Percentiles rank a stretch among this genome's conserved stretches.
Evolutionary conservation across 148 eudicot species (phyloP).

Genomic region (Camellia granthamiana): DNA sequence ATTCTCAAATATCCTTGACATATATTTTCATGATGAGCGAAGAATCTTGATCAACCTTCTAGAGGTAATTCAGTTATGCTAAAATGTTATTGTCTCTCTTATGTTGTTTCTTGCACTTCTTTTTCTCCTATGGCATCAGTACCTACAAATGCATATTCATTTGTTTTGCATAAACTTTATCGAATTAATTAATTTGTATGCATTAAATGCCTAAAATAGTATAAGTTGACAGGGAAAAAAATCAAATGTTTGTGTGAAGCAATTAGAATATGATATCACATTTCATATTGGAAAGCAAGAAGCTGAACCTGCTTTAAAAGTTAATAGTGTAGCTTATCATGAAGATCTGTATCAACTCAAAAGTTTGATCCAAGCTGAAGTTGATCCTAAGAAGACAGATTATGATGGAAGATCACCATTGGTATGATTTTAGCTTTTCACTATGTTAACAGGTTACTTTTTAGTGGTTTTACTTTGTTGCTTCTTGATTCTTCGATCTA

Average conservation of each 20-base stretch:
- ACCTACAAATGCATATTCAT: neutral
- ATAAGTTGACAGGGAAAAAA: constrained; percentile 54
- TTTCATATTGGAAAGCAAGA: constrained; percentile 82
- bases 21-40: constrained; percentile 79
- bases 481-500: neutral
- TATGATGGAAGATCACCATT: constrained; percentile 87
- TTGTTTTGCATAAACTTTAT: neutral
- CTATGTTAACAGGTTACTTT: neutral
- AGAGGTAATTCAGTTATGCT: constrained; percentile 47
- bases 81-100: neutral
- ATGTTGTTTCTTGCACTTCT: neutral
- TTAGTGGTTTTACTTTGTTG: neutral
- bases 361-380: constrained; percentile 68
- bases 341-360: constrained; percentile 82
- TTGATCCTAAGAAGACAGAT: constrained; percentile 83
- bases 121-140: neutral
- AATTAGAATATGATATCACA: constrained; percentile 70
- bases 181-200: neutral
- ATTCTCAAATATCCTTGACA: constrained; percentile 71
- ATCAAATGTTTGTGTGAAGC: constrained; percentile 55
- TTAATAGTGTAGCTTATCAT: constrained; percentile 68
- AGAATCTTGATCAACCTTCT: constrained; percentile 67
- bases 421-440: constrained; percentile 42
- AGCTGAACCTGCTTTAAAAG: constrained; percentile 90
- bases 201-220: constrained; percentile 2